Evolutionary conservation across 495 filamentous ascomycete genomes (phyloP).

Genomic region (Trichoderma reesei): DNA sequence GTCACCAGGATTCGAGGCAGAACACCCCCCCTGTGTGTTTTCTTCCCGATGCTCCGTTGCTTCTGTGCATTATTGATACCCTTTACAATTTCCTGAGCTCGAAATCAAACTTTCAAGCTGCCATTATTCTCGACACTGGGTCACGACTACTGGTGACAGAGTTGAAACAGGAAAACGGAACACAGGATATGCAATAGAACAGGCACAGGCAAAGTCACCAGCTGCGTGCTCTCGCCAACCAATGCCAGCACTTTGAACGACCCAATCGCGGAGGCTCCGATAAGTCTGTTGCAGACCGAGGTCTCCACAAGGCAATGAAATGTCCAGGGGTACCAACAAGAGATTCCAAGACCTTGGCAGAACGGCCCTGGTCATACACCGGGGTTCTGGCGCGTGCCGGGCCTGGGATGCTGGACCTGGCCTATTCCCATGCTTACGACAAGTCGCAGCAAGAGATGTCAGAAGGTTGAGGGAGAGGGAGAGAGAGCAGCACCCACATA

Average conservation of each 20-base stretch:
- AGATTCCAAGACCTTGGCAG: not conserved
- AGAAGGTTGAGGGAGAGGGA: no score
- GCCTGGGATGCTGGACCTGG: not conserved
- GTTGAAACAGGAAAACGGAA: not conserved
- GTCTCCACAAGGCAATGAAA: not conserved
- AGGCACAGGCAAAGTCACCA: no score
- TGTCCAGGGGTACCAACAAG: not conserved
- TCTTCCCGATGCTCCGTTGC: not conserved
- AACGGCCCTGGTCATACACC: not conserved
- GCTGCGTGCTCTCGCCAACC: no score
- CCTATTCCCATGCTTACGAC: no score
- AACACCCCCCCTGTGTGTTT: not conserved
- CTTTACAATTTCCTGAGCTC: no score
- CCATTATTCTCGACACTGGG: no score
- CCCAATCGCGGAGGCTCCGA: slow-evolving; percentile 1
- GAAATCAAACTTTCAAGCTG: no score
- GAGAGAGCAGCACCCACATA: no score
- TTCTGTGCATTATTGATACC: not conserved
- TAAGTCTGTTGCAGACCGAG: not conserved
- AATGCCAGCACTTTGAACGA: not conserved
- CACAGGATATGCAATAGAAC: not conserved
- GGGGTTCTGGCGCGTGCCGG: not conserved
- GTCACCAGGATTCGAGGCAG: not conserved
- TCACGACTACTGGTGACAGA: no score
- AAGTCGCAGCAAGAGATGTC: no score